Evolutionary conservation across 2,329 filamentous ascomycete species (phyloP).

Genomic region (Pseudocercospora macadamiae): DNA sequence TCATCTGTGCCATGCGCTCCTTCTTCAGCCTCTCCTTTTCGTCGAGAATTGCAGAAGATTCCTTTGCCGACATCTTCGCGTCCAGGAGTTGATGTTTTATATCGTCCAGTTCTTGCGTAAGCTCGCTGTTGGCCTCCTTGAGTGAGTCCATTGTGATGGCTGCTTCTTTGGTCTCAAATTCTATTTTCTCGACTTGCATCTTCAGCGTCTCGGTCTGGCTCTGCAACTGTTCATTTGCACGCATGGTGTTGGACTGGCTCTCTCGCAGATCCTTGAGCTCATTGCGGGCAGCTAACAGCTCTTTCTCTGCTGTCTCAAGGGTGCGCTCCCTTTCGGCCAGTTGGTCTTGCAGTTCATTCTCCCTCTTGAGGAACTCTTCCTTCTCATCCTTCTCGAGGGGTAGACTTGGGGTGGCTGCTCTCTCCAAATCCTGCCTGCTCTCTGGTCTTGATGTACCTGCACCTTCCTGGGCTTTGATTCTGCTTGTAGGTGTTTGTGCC

Average conservation of each 20-base stretch:
- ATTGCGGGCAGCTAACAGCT: conserved; percentile 79
- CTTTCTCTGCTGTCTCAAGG: conserved; percentile 77
- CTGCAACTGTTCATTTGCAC: conserved; percentile 86
- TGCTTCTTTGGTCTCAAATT: conserved; percentile 95
- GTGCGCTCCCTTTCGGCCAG: conserved; percentile 88
- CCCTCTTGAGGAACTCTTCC: conserved; percentile 90
- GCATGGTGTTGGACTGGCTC: conserved; percentile 77
- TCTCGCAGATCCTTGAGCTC: conserved; percentile 86
- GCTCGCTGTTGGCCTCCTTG: conserved; percentile 92
- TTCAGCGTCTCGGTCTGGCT: conserved; percentile 88
- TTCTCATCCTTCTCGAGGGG: conserved; percentile 76
- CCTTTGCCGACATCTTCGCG: conserved; percentile 94
- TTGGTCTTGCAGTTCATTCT: conserved; percentile 97
- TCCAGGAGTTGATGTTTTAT: conserved; percentile 95
- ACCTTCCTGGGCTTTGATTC: conserved; percentile 51
- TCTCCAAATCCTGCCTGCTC: conserved; percentile 70
- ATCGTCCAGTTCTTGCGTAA: conserved; percentile 89
- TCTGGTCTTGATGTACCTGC: conserved; percentile 61
- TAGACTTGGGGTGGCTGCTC: conserved; percentile 83
- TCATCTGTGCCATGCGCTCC: conserved; percentile 99
- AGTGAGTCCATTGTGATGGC: conserved; percentile 97
- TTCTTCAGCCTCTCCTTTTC: conserved; percentile 99
- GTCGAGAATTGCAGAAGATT: conserved; percentile 84
- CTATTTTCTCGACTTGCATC: conserved; percentile 95
- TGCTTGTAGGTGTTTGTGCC: conserved; percentile 63